Conservation (phyloP, 495 filamentous ascomycete species). For the Penicillium cosmopolitanum region DNA sequence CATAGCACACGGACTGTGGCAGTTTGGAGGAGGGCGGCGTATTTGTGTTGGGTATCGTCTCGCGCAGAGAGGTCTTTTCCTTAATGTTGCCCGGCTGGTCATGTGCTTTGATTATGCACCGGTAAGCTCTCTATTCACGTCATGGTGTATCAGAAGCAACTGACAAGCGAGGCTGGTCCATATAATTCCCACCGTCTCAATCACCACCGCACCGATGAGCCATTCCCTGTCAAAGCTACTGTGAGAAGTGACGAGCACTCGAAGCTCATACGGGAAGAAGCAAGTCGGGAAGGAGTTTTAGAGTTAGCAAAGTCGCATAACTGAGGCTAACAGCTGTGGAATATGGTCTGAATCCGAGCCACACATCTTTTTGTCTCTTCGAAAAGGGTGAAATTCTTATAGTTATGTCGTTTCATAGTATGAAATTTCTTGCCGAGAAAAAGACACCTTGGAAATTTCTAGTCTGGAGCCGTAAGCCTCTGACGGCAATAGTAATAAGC, state of each 20-base stretch:
- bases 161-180: background rate
- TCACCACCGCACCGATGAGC: conserved; percentile 27
- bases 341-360: no score
- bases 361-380: no score
- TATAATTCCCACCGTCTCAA: conserved; percentile 26
- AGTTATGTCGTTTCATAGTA: no score
- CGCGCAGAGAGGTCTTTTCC: conserved; percentile 45
- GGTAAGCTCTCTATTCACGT: conserved; percentile 18
- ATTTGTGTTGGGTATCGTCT: conserved; percentile 52
- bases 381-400: no score
- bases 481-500: no score
- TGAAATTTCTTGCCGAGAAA: no score
- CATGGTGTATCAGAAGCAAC: background rate
- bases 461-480: no score
- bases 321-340: no score
- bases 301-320: no score
- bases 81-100: conserved; percentile 44
- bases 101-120: conserved; percentile 47
- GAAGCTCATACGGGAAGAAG: no score
- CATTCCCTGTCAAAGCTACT: conserved; percentile 32
- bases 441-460: no score
- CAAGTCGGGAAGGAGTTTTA: no score
- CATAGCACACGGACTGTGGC: conserved; percentile 38
- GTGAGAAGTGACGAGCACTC: conserved; percentile 25
- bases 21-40: conserved; percentile 46